These are phyloP conservation scores for Plantago rigida DNA, from an alignment of 305 asterid genomes.

Conservation along the genomic window DNA sequence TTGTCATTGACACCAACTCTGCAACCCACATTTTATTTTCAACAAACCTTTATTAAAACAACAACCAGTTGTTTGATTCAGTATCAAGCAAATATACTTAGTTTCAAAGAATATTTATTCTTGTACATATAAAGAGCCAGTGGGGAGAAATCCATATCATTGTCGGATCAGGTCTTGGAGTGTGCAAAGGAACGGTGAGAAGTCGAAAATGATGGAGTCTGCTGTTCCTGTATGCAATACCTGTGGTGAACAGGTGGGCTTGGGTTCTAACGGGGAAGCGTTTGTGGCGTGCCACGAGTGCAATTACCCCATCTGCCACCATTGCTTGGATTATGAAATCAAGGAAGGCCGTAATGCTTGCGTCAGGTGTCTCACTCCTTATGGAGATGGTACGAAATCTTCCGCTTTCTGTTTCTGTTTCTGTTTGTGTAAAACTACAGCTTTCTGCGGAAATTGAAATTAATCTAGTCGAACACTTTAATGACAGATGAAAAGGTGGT, in stretches of 20 bases:
- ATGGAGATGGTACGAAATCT: conserved; percentile 40
- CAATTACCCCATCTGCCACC: conserved; percentile 57
- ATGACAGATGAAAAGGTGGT: conserved; percentile 30
- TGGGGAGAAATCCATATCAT: conserved; percentile 8
- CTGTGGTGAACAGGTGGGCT: conserved; percentile 67
- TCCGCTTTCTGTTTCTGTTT: not conserved
- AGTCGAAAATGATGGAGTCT: conserved; percentile 68
- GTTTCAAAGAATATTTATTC: conserved; percentile 5
- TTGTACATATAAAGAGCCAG: conserved; percentile 21
- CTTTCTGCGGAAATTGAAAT: not conserved
- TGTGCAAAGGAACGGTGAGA: conserved; percentile 7
- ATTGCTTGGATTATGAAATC: conserved; percentile 63
- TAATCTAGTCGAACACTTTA: conserved; percentile 5
- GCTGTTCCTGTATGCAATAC: conserved; percentile 63
- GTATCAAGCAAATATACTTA: conserved; percentile 23
- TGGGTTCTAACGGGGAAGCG: conserved; percentile 49
- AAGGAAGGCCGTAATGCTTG: conserved; percentile 62
- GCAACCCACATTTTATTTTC: conserved; percentile 35
- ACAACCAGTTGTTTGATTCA: conserved; percentile 6
- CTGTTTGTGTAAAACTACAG: not conserved
- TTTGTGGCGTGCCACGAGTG: conserved; percentile 79
- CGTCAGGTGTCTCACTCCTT: conserved; percentile 56
- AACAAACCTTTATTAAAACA: conserved; percentile 28
- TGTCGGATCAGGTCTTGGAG: conserved; percentile 5
- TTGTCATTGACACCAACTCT: conserved; percentile 39